phyloP scores from a whole-genome alignment of 2,329 filamentous ascomycete species.

The Pestalotiopsis sp. region DNA sequence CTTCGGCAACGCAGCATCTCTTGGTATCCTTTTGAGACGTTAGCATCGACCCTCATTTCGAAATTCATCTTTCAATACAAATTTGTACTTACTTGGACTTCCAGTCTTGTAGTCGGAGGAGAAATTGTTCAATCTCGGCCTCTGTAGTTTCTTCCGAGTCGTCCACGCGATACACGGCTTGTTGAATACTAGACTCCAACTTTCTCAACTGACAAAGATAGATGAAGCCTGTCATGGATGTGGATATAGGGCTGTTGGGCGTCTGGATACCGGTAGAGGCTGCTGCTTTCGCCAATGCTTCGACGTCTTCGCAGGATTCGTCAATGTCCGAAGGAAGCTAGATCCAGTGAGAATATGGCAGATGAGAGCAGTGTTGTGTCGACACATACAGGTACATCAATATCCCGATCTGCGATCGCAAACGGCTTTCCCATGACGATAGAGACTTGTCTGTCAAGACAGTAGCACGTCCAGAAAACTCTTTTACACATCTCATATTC shows the following conservation, averaged over 20 bases:
- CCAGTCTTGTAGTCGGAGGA: slow-evolving; percentile 20
- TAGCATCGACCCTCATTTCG: background rate
- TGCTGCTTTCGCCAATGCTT: slow-evolving; percentile 11
- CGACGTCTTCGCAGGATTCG: slow-evolving; percentile 21
- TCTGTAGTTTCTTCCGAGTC: slow-evolving; percentile 7
- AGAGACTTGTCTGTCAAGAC: slow-evolving; percentile 31
- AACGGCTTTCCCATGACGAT: slow-evolving; percentile 32
- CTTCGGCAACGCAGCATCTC: slow-evolving; percentile 14
- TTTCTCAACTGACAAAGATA: slow-evolving; percentile 19
- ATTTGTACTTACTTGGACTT: slow-evolving; percentile 6
- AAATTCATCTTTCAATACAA: background rate
- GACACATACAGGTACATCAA: slow-evolving; percentile 22
- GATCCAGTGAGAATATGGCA: background rate
- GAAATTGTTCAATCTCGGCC: slow-evolving; percentile 17
- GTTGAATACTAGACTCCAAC: slow-evolving; percentile 23
- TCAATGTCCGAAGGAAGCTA: slow-evolving; percentile 30
- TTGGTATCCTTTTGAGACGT: slow-evolving; percentile 13
- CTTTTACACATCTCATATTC: slow-evolving; percentile 27
- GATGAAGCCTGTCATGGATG: slow-evolving; percentile 28
- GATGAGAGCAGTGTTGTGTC: background rate
- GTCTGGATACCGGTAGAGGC: background rate
- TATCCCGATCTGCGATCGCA: slow-evolving; percentile 30
- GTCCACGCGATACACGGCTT: slow-evolving; percentile 22
- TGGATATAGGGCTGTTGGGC: slow-evolving; percentile 16
- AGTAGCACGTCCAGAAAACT: slow-evolving; percentile 34